Conservation (phyloP, 495 filamentous ascomycete genomes). For the Aspergillus asperescens region DNA sequence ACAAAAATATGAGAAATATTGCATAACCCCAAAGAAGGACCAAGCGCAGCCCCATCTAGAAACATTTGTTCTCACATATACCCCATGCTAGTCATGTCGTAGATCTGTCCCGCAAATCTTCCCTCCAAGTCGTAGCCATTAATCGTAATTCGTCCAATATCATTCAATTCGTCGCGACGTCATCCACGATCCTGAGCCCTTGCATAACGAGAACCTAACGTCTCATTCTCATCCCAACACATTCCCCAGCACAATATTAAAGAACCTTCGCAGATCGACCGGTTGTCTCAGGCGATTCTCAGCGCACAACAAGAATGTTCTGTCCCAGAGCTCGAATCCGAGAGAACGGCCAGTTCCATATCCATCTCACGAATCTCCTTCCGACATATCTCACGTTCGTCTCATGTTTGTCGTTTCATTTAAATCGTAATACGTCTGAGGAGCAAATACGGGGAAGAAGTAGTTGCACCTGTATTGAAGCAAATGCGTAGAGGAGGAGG, state of each 20-base stretch:
- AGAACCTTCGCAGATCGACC: no score
- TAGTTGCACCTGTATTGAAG: conserved; percentile 21
- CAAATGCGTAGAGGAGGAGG: conserved; percentile 40
- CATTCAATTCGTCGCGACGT: not conserved
- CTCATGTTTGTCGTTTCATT: no score
- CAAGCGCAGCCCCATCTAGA: not conserved
- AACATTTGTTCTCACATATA: not conserved
- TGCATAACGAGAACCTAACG: no score
- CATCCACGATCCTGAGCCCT: not conserved
- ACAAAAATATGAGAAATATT: not conserved
- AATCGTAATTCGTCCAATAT: conserved; percentile 14
- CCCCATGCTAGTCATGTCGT: not conserved
- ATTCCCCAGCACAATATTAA: not conserved
- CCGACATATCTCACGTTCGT: no score
- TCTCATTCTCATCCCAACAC: no score
- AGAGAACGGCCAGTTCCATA: no score
- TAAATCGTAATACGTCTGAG: conserved; percentile 20
- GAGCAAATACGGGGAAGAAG: conserved; percentile 14
- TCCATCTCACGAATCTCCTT: no score
- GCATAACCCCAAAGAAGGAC: not conserved
- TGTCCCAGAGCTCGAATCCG: no score
- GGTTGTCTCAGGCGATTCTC: no score
- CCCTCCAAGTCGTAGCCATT: conserved; percentile 3
- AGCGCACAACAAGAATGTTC: no score
- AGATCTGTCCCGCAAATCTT: conserved; percentile 6